phyloP scores from a whole-genome alignment of 2,329 filamentous ascomycete genomes.

The Nemania serpens region DNA sequence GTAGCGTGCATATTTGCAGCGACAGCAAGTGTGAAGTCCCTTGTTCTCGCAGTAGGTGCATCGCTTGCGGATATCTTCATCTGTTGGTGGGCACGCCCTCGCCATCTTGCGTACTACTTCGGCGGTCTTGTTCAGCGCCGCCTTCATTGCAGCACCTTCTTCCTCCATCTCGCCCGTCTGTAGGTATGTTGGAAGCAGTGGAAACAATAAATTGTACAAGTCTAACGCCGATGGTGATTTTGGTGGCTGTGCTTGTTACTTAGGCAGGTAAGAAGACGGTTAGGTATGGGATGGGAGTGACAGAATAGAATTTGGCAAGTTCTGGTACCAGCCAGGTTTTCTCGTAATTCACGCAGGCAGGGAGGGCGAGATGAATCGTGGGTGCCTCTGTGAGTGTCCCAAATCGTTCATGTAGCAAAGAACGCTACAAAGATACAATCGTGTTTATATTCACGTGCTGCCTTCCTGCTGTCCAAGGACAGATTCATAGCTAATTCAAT shows the following conservation, averaged over 20 bases:
- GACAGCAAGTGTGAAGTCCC: conserved; percentile 11
- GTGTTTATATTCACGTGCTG: not conserved
- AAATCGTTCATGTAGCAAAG: not conserved
- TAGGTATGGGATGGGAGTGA: not conserved
- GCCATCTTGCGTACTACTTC: not conserved
- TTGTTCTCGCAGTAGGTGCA: conserved; percentile 23
- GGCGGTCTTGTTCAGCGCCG: not conserved
- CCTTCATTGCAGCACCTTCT: not conserved
- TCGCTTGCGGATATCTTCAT: conserved; percentile 13
- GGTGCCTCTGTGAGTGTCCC: not conserved
- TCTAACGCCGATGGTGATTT: not conserved
- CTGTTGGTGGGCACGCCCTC: not conserved
- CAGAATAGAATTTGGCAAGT: not conserved
- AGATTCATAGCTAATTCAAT: no score
- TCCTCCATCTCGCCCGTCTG: not conserved
- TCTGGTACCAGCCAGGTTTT: not conserved
- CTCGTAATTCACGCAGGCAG: no score
- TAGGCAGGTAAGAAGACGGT: no score
- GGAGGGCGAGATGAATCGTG: not conserved
- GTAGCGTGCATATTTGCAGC: conserved; percentile 17
- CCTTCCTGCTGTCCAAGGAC: not conserved
- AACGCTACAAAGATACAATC: not conserved
- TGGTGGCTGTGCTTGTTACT: not conserved
- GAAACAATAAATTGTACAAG: not conserved
- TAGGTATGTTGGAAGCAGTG: not conserved